Evolutionary conservation across 192 early-diverging fungal species (phyloP).

Genomic region (Dissophora globulifera): DNA sequence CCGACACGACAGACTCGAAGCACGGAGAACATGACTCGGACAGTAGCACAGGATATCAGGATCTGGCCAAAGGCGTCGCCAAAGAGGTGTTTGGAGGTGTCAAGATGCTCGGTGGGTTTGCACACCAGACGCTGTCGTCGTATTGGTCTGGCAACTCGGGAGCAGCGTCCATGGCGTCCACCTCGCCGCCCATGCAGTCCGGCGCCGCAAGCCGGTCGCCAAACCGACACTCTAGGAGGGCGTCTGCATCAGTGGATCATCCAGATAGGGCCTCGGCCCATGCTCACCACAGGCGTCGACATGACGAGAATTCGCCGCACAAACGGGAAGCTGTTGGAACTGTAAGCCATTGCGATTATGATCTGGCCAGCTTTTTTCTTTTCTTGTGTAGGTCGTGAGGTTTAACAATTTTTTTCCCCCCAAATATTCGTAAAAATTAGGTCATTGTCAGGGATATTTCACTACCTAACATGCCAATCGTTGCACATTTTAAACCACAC

Average conservation of each 20-base stretch:
- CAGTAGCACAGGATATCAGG: constrained; percentile 47
- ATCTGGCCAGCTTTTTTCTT: not conserved
- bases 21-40: constrained; percentile 52
- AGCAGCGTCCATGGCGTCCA: constrained; percentile 22
- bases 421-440: constrained; percentile 19
- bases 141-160: constrained; percentile 64
- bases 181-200: constrained; percentile 23
- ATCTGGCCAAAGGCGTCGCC: constrained; percentile 76
- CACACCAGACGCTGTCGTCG: constrained; percentile 72
- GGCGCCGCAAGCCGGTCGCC: constrained; percentile 21
- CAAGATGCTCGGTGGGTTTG: constrained; percentile 72
- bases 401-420: not conserved
- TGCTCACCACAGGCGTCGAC: constrained; percentile 14
- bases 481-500: constrained; percentile 81
- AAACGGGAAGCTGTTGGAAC: constrained; percentile 53
- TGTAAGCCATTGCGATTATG: constrained; percentile 31
- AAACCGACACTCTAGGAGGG: constrained; percentile 17
- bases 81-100: constrained; percentile 84
- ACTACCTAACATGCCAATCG: constrained; percentile 51
- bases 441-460: constrained; percentile 64
- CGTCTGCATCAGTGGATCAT: constrained; percentile 33
- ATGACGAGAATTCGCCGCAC: constrained; percentile 39
- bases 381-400: too few species aligned
- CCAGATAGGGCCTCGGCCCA: constrained; percentile 12
- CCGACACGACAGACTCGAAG: constrained; percentile 66